Conservation (phyloP, 73 alveolate genomes). For the Paramecium sexaurelia region DNA sequence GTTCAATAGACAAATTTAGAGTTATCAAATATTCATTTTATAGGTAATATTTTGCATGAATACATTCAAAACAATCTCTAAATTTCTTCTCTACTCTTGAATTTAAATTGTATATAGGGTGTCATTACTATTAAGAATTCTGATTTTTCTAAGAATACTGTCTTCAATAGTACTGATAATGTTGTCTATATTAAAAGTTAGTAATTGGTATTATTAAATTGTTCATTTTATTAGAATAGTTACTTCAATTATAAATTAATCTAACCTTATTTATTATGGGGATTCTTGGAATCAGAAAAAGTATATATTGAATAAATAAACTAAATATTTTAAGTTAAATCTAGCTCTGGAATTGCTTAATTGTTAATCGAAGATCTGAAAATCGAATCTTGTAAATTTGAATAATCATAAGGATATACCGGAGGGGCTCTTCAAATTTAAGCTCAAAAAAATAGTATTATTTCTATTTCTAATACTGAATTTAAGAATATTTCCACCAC, state of each 20-base stretch:
- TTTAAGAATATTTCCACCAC: not conserved
- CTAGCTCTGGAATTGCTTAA: not conserved
- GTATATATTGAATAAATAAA: not conserved
- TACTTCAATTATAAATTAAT: not conserved
- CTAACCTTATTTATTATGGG: not conserved
- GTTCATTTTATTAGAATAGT: not conserved
- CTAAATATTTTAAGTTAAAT: not conserved
- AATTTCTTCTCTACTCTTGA: not conserved
- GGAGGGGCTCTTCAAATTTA: not conserved
- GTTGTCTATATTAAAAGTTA: not conserved
- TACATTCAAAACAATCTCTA: not conserved
- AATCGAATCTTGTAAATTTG: not conserved
- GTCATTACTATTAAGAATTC: not conserved
- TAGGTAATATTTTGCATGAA: not conserved
- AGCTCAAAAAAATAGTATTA: not conserved
- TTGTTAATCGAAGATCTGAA: not conserved
- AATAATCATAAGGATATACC: not conserved
- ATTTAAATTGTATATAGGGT: not conserved
- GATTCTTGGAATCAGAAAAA: not conserved
- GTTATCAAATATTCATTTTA: not conserved
- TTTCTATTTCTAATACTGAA: not conserved
- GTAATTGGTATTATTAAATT: not conserved
- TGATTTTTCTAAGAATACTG: not conserved
- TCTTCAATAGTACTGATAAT: not conserved
- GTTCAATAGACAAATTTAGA: not conserved